These are phyloP conservation scores for Phaeosphaeriaceae sp. DNA, from an alignment of 2,329 filamentous ascomycete genomes.

Conservation along the genomic window DNA sequence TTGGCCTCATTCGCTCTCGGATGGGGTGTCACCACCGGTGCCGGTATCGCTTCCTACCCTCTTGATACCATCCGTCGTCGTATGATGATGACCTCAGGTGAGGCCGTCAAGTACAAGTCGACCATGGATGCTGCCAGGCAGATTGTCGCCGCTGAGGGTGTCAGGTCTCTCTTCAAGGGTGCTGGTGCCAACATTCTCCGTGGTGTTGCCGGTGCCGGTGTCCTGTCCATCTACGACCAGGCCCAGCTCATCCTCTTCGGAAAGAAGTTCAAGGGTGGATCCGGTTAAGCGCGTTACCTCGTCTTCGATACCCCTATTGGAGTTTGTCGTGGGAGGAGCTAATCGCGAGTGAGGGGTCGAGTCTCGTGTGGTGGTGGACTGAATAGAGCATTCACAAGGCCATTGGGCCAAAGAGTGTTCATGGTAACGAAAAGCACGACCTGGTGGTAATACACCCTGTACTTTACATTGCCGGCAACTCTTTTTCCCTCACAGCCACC, in stretches of 20 bases:
- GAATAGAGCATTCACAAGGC: conserved; percentile 47
- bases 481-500: conserved; percentile 39
- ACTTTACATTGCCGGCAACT: conserved; percentile 50
- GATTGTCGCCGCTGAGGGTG: conserved; percentile 94
- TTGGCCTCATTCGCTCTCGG: conserved; percentile 98
- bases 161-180: conserved; percentile 99
- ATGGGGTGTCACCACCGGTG: conserved; percentile 99
- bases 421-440: conserved; percentile 50
- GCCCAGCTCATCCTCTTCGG: conserved; percentile 99
- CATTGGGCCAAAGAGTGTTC: conserved; percentile 52
- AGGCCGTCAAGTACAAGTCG: conserved; percentile 99
- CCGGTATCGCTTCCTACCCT: conserved; percentile 99
- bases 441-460: conserved; percentile 50
- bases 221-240: conserved; percentile 99
- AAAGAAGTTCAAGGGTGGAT: conserved; percentile 89
- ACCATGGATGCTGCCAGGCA: conserved; percentile 94
- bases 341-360: conserved; percentile 40
- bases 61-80: conserved; percentile 99
- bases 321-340: conserved; percentile 46
- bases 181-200: conserved; percentile 99
- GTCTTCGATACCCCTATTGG: conserved; percentile 44
- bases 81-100: conserved; percentile 99
- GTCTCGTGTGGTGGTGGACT: conserved; percentile 38
- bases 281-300: conserved; percentile 50
- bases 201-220: conserved; percentile 99